Evolutionary conservation across 441 rosid genomes (phyloP).

Genomic region (California macrophylla): DNA sequence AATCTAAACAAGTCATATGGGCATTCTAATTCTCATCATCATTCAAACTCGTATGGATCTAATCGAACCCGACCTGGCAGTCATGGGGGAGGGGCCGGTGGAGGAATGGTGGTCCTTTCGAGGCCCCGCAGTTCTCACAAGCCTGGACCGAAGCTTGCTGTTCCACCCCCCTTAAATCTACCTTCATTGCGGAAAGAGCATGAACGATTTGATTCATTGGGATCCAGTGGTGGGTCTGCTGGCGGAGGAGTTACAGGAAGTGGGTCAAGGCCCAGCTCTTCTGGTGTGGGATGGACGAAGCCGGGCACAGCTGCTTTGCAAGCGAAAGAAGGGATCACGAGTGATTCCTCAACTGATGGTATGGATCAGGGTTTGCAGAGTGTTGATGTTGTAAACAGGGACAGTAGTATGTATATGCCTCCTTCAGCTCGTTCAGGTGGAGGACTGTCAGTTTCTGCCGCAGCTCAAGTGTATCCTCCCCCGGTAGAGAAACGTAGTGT

Average conservation of each 20-base stretch:
- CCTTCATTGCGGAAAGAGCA: slow-evolving; percentile 87
- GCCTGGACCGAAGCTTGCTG: slow-evolving; percentile 81
- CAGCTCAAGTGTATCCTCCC: slow-evolving; percentile 19
- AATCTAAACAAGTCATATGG: slow-evolving; percentile 91
- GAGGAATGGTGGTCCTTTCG: slow-evolving; percentile 85
- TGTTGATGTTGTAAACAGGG: slow-evolving; percentile 43
- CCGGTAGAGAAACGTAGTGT: slow-evolving; percentile 48
- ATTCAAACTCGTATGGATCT: slow-evolving; percentile 35
- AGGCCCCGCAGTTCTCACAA: slow-evolving; percentile 89
- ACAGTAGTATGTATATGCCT: slow-evolving; percentile 34
- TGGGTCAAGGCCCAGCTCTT: slow-evolving; percentile 68
- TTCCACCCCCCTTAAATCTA: slow-evolving; percentile 98
- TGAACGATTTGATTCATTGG: slow-evolving; percentile 64
- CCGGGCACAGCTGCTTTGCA: slow-evolving; percentile 42
- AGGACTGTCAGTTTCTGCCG: slow-evolving; percentile 28
- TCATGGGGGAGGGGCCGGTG: slow-evolving; percentile 47
- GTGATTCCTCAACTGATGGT: slow-evolving; percentile 23
- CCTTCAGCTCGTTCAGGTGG: slow-evolving; percentile 41
- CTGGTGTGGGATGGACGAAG: slow-evolving; percentile 85
- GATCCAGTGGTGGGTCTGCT: slow-evolving; percentile 45
- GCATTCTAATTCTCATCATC: slow-evolving; percentile 40
- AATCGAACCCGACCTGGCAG: slow-evolving; percentile 37
- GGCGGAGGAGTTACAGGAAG: slow-evolving; percentile 58
- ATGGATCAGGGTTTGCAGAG: slow-evolving; percentile 31
- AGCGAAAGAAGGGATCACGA: slow-evolving; percentile 41